Conservation (phyloP, 257 asterid species). For the Leonotis leonurus region DNA sequence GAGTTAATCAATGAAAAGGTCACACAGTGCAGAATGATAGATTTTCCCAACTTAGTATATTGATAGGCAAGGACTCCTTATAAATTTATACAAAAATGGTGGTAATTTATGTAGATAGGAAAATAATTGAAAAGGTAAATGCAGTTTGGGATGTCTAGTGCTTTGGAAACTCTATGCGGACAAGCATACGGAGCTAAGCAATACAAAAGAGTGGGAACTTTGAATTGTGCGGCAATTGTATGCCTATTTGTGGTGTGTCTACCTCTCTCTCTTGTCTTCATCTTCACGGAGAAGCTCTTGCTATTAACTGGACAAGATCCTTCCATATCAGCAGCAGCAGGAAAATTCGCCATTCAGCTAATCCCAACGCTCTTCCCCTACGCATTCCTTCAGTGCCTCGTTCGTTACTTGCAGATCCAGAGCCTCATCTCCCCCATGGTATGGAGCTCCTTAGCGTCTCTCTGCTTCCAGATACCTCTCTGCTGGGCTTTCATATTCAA, state of each 20-base stretch:
- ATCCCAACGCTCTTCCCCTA: slow-evolving; percentile 66
- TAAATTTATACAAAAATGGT: no score
- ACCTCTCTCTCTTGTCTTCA: slow-evolving; percentile 48
- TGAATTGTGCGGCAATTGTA: slow-evolving; percentile 40
- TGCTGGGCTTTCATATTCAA: slow-evolving; percentile 64
- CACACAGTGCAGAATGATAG: no score
- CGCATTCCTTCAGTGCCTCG: slow-evolving; percentile 63
- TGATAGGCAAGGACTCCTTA: no score
- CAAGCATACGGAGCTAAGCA: slow-evolving; percentile 84
- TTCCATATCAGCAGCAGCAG: slow-evolving; percentile 53
- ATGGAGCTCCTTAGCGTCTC: slow-evolving; percentile 44
- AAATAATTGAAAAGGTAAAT: not conserved
- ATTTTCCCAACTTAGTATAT: no score
- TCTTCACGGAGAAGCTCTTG: slow-evolving; percentile 51
- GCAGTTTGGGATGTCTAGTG: slow-evolving; percentile 84
- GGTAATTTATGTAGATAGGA: no score
- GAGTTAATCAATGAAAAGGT: no score
- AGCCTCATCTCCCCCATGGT: slow-evolving; percentile 72
- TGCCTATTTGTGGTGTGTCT: slow-evolving; percentile 52
- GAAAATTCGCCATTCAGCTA: slow-evolving; percentile 53
- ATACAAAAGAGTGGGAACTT: slow-evolving; percentile 48
- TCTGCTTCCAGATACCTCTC: slow-evolving; percentile 49
- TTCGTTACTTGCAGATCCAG: slow-evolving; percentile 67
- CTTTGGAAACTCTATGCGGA: slow-evolving; percentile 82
- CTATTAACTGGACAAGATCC: slow-evolving; percentile 60